These are phyloP conservation scores for Vigna radiata DNA, from an alignment of 306 rosid species.

Conservation along the genomic window DNA sequence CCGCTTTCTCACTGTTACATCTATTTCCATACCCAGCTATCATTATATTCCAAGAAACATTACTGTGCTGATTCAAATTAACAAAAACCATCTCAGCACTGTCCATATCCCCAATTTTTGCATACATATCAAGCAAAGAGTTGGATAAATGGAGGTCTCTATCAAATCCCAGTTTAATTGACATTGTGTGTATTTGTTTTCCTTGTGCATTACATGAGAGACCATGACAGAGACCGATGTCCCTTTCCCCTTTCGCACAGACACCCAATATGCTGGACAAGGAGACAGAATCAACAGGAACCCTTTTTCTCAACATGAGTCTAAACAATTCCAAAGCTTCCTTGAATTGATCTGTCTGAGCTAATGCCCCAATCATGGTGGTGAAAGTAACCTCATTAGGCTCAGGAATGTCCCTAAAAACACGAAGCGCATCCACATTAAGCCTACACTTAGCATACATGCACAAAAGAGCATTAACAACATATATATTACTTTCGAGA, in stretches of 20 bases:
- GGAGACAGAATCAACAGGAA: conserved; percentile 67
- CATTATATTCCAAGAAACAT: conserved; percentile 85
- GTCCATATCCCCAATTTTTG: conserved; percentile 67
- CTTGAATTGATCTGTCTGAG: conserved; percentile 49
- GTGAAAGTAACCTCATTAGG: conserved; percentile 86
- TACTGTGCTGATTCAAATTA: conserved; percentile 49
- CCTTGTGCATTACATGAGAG: conserved; percentile 51
- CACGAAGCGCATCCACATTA: conserved; percentile 57
- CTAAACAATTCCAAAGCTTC: conserved; percentile 67
- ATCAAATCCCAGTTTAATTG: conserved; percentile 70
- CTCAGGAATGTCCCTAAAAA: conserved; percentile 61
- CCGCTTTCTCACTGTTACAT: conserved; percentile 55
- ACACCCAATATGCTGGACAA: conserved; percentile 70
- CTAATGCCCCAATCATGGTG: conserved; percentile 70
- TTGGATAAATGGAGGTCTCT: conserved; percentile 71
- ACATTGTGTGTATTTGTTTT: conserved; percentile 59
- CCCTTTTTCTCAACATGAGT: conserved; percentile 65
- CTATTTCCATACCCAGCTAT: conserved; percentile 73
- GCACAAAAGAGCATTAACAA: conserved; percentile 61
- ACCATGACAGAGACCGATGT: conserved; percentile 36
- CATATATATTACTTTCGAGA: conserved; percentile 63
- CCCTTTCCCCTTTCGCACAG: conserved; percentile 60
- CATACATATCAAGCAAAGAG: conserved; percentile 79
- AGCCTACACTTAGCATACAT: conserved; percentile 72
- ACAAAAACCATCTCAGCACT: conserved; percentile 66